Evolutionary conservation across 345 rosid species (phyloP), one percentile per base, ranked within the genome.

Genomic region (Trapa incisa): DNA sequence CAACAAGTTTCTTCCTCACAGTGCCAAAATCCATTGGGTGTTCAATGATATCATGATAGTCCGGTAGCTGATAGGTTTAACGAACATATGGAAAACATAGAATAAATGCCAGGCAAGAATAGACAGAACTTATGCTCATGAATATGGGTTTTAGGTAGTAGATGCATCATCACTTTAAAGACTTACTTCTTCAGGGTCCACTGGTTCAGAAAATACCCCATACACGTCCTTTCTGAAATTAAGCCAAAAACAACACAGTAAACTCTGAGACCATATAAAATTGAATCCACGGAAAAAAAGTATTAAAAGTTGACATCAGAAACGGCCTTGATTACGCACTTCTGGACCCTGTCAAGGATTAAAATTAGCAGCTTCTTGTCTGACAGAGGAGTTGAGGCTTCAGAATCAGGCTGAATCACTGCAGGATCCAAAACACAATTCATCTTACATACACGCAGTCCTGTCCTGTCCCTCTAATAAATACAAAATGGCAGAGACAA

Each of bases 21-120:
- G 96, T 89, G 45, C 80, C 77, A 53, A 89, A 92, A 81, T 92
- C 98, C 98, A 92, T 89, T 0, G 96, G 96, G 79, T 88, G 81
- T 73, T 83, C 78, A 62, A 92, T 80, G 72, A 85, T 72, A 53
- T 92, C 96, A 72, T 74, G 83, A 71, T 92, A 92, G 73, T 92
- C 96, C 38, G 98, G 98, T 58, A 92, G 93, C 98, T 92, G 88
- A 75, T 60, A 69, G 71, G 37, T 41, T 8, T 58, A 58, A 9
- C 17, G 47, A 57, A 66, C 50, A 73, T 45, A 41, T 37, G 65
- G 16, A 64, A 60, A 65, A 10, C 29, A 52, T 33, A 45, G 42
- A n/a, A 58, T 67, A 56, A 50, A 61, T 32, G 10, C 42, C 61
- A 64, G 32, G 42, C 43, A 65, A 43, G 11, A 52, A 2, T 42